A percentile compares a stretch with the other conserved stretches of the same genome.
Conservation (phyloP, 129 eudicot species). For the Artemisia argyi region DNA sequence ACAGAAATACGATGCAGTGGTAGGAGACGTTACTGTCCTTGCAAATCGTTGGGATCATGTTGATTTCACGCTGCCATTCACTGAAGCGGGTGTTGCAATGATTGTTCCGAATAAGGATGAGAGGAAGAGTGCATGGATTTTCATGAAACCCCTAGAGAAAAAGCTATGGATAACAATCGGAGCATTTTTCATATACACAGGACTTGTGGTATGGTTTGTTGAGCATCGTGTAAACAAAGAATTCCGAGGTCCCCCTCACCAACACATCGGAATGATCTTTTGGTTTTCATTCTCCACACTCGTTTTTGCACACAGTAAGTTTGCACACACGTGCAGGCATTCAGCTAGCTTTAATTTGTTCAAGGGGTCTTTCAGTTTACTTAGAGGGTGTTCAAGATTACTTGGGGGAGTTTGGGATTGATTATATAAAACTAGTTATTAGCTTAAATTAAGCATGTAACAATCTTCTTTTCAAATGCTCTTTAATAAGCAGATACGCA, state of each 20-base stretch:
- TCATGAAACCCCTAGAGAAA: not conserved
- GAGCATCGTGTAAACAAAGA: constrained; percentile 15
- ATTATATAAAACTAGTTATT: too few species aligned
- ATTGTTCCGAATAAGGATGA: constrained; percentile 8
- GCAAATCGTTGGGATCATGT: not conserved
- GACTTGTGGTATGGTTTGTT: not conserved
- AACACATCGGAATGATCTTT: constrained; percentile 6
- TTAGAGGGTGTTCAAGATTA: too few species aligned
- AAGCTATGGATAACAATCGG: constrained; percentile 11
- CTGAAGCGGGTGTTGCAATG: not conserved
- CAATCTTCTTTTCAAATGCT: too few species aligned
- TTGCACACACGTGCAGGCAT: not conserved
- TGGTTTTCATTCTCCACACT: constrained; percentile 16
- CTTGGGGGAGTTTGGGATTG: too few species aligned
- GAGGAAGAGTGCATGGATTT: not conserved
- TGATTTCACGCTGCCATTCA: constrained; percentile 5
- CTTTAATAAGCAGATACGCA: too few species aligned
- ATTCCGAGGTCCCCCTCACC: not conserved
- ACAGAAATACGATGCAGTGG: constrained; percentile 15
- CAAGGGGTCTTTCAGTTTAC: too few species aligned
- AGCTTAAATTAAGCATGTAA: too few species aligned
- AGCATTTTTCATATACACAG: constrained; percentile 8
- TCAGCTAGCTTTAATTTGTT: too few species aligned
- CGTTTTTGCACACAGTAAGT: constrained; percentile 9
- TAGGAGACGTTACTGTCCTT: constrained; percentile 1